A percentile compares a stretch with the other conserved stretches of the same genome.
phyloP scores from a whole-genome alignment of 176 grass and related monocot species.

The Oryza officinalis region DNA sequence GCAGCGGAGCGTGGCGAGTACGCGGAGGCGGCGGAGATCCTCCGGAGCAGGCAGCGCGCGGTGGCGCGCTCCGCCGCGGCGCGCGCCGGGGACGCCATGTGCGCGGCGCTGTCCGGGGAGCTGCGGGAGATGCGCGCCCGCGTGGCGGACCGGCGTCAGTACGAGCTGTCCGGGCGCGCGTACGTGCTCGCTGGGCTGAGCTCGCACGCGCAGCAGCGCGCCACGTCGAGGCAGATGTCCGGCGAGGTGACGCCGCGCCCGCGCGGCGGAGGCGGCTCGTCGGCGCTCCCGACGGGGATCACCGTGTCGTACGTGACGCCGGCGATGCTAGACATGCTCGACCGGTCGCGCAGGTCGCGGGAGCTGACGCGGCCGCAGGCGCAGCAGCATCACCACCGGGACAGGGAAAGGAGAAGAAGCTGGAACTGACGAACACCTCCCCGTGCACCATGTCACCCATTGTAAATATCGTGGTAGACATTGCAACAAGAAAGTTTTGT shows the following conservation, averaged over 20 bases:
- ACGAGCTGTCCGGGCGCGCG: constrained; percentile 60
- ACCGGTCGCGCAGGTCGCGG: constrained; percentile 44
- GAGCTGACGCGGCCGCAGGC: constrained; percentile 7
- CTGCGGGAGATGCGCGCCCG: constrained; percentile 61
- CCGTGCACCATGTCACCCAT: not conserved
- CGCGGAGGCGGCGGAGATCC: constrained; percentile 46
- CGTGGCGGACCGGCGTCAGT: constrained; percentile 43
- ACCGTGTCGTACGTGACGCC: constrained; percentile 63
- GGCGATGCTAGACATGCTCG: constrained; percentile 69
- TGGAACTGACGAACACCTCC: not conserved
- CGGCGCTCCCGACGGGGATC: constrained; percentile 18
- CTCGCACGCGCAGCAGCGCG: constrained; percentile 67
- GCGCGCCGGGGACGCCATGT: constrained; percentile 44
- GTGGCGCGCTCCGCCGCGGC: constrained; percentile 41
- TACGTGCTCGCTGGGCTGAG: constrained; percentile 63
- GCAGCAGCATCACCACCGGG: not conserved
- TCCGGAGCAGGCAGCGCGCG: constrained; percentile 23
- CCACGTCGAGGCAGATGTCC: constrained; percentile 48
- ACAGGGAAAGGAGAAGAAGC: constrained; percentile 28
- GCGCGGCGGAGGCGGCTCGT: not conserved
- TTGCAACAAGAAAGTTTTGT: no score
- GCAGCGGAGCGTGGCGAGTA: constrained; percentile 53
- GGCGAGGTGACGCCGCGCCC: not conserved
- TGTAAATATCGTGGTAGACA: no score
- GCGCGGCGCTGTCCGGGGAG: constrained; percentile 45